Conservation (phyloP, 495 filamentous ascomycete genomes). For the Amniculicola lignicola region DNA sequence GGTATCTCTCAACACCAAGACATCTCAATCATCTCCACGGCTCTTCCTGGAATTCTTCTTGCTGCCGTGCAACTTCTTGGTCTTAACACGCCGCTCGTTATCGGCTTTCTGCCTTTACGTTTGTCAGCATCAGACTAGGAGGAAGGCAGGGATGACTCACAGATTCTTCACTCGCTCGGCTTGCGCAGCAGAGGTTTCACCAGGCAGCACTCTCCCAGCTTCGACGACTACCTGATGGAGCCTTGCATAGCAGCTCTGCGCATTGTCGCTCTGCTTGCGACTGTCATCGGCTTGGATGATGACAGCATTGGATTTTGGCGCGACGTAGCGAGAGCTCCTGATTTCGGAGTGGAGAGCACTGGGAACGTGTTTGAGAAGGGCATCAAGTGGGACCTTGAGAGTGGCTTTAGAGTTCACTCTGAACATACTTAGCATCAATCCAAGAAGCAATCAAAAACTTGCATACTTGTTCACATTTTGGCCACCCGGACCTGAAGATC, state of each 20-base stretch:
- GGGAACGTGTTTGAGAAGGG: slow-evolving; percentile 63
- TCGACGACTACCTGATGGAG: slow-evolving; percentile 57
- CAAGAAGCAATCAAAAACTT: neutral
- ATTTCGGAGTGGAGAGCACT: slow-evolving; percentile 62
- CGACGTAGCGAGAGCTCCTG: slow-evolving; percentile 66
- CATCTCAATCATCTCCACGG: slow-evolving; percentile 34
- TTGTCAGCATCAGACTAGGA: neutral
- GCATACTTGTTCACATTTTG: slow-evolving; percentile 96
- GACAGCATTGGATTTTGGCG: slow-evolving; percentile 58
- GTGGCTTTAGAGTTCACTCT: slow-evolving; percentile 95
- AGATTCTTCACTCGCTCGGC: slow-evolving; percentile 58
- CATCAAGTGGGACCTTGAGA: slow-evolving; percentile 57
- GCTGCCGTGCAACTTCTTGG: slow-evolving; percentile 72
- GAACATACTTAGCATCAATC: slow-evolving; percentile 7
- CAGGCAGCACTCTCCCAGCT: slow-evolving; percentile 57
- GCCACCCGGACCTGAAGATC: slow-evolving; percentile 89
- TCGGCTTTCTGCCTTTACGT: slow-evolving; percentile 63
- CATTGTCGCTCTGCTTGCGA: slow-evolving; percentile 64
- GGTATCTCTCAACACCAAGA: neutral
- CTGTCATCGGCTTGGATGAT: slow-evolving; percentile 66
- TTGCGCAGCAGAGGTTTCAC: slow-evolving; percentile 62
- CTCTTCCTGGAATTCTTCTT: slow-evolving; percentile 74
- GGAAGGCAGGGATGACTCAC: slow-evolving; percentile 48
- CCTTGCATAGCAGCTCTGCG: slow-evolving; percentile 60
- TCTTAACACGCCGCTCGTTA: slow-evolving; percentile 64